Base-by-base conservation (phyloP, 371 early-diverging fungal species). In the Apophysomyces ossiformis region DNA sequence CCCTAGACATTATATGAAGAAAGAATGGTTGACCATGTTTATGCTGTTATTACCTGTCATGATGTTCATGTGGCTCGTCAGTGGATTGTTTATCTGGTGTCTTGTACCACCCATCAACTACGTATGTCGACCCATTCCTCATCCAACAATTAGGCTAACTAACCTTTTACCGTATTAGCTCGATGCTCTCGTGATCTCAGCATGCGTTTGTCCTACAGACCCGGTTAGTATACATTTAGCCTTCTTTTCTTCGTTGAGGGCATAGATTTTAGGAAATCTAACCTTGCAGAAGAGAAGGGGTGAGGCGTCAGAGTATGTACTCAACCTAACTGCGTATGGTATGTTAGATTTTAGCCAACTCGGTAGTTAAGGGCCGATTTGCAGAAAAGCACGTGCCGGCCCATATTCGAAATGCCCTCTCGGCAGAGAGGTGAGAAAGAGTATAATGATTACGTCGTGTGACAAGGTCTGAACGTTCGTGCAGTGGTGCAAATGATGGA, bases 161-260 rank as follows among this genome's bases (percentile, higher is more conserved):
- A 32, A 37, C 1, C 21, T 16, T 60, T 46, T 64, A 54, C 58
- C 61, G 37, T 12, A 61, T n/a, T 78, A 89, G 82, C 64, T 93
- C 6, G 90, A 92, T 64, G 75, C 90, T 0, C 78, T 96, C 36
- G 82, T 95, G 4, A 83, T 98, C 54, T 95, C 93, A 12, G 93
- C 97, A 0, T 95, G 95, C 65, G 76, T 96, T 7, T 93, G 97
- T 5, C 98, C 98, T 1, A 99, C 99, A 0, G 99, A 99, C 81
- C 98, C 99, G 1, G 96, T 87, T 80, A 73, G 77, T 64, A 56
- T n/a, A 44, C 16, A 11, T 39, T 56, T 41, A 59, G 18, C 21
- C 35, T 37, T n/a, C 39, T 12, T 41, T 36, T 61, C 12, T 56
- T 45, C 43, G 41, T 26, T 26, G 32, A 26, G 32, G 32, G 21